Base-by-base conservation (phyloP, 768 basidiomycete species). In the Saitozyma podzolica region DNA sequence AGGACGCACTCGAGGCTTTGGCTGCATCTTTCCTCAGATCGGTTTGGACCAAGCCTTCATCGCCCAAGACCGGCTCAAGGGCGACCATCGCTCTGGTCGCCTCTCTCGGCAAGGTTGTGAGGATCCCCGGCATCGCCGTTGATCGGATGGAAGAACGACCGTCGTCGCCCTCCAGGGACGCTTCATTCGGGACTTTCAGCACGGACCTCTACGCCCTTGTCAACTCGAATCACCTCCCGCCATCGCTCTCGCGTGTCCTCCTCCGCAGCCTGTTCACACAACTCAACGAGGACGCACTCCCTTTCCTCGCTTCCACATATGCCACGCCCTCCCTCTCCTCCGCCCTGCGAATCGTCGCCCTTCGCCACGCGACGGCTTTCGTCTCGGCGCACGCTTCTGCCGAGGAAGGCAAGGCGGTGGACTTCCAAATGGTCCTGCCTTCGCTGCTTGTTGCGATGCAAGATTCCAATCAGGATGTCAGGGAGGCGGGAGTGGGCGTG, bases 271-370 rank as follows among this genome's bases (percentile, higher is more conserved):
- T 94, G 3, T 91, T 97, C 73, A 79, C 84, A 40, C 85, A 83
- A 60, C 81, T 95, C 11, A 85, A 84, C 56, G 85, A 88, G 40
- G 88, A 88, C 58, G 83, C 89, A 0, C 81, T 97, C 11, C 83
- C 87, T 0, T 95, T 99, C 82, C 84, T 99, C 10, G 85, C 88
- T 0, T 88, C 89, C 0, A 73, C 89, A 29, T 91, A 89, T 84
- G 82, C 74, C 2, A 58, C 66, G 10, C 13, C 64, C 2, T 9
- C 55, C 8, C 40, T 63, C 1, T 17, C 72, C 1, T 1, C 79
- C 3, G 67, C 76, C 17, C 53, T 83, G 82, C 62, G 83, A 80
- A 60, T 83, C 2, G 82, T 86, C 1, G 87, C 92, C 0, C 81
- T 97, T 9, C 81, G 84, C 6, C 92, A 97, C 74, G 86, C 87